Conservation (phyloP, 2,329 filamentous ascomycete genomes). For the Beauveria brongniartii region DNA sequence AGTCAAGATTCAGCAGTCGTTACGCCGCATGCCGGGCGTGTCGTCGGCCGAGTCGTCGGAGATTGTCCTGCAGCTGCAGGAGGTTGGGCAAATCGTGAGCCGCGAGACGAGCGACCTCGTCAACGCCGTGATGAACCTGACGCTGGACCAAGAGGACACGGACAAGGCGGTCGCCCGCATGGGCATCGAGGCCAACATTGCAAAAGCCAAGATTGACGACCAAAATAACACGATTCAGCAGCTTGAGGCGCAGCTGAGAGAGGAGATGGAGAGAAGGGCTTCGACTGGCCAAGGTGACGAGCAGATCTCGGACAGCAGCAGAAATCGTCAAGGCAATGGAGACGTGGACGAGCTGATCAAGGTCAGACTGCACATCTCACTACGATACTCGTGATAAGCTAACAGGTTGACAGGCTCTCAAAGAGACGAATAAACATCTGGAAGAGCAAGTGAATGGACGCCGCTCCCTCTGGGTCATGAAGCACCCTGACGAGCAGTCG, state of each 20-base stretch:
- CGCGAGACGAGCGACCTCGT: slow-evolving; percentile 32
- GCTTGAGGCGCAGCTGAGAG: slow-evolving; percentile 23
- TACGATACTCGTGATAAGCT: neutral
- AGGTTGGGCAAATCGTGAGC: slow-evolving; percentile 29
- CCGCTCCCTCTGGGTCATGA: slow-evolving; percentile 28
- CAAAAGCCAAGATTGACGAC: slow-evolving; percentile 26
- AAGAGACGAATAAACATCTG: slow-evolving; percentile 25
- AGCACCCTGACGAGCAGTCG: slow-evolving; percentile 23
- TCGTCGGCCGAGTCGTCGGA: slow-evolving; percentile 26
- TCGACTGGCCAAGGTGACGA: slow-evolving; percentile 17
- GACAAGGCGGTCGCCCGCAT: slow-evolving; percentile 30
- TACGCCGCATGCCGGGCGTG: slow-evolving; percentile 33
- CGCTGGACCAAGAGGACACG: slow-evolving; percentile 30
- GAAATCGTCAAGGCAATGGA: slow-evolving; percentile 20
- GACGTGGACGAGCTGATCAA: slow-evolving; percentile 24
- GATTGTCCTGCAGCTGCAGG: slow-evolving; percentile 26
- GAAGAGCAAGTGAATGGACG: slow-evolving; percentile 29
- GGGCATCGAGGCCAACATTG: slow-evolving; percentile 30
- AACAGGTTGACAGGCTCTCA: slow-evolving; percentile 20
- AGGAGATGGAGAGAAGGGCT: slow-evolving; percentile 24
- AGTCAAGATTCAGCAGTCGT: slow-evolving; percentile 28
- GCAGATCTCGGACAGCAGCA: slow-evolving; percentile 20
- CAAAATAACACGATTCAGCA: slow-evolving; percentile 24
- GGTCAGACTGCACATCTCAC: slow-evolving; percentile 15
- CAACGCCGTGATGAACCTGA: slow-evolving; percentile 28